phyloP scores from a whole-genome alignment of 1,284 basidiomycete genomes.

The Microstroma glucosiphilum region DNA sequence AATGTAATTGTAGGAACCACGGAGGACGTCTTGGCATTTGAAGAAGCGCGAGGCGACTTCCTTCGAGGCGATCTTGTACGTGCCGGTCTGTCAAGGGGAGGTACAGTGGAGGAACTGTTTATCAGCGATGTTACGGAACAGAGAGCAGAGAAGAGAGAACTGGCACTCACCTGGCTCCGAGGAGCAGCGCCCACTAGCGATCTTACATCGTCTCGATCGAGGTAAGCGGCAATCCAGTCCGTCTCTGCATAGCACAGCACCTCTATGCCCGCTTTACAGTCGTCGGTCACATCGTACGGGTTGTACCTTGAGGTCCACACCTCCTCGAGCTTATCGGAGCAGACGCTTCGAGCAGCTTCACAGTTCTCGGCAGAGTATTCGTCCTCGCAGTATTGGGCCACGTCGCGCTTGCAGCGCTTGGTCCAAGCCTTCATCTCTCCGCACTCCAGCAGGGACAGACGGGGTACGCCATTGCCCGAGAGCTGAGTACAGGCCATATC shows the following conservation, averaged over 20 bases:
- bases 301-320: constrained; percentile 14
- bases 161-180: constrained; percentile 23
- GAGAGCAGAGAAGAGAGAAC: constrained; percentile 18
- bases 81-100: constrained; percentile 30
- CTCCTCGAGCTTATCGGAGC: background rate
- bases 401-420: constrained; percentile 12
- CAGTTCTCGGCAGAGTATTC: background rate
- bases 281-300: constrained; percentile 41
- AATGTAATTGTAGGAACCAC: constrained; percentile 55
- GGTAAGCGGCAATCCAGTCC: constrained; percentile 33
- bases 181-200: constrained; percentile 30
- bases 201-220: constrained; percentile 39
- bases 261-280: constrained; percentile 6
- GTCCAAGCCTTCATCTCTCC: constrained; percentile 17
- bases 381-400: constrained; percentile 7
- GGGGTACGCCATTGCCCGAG: constrained; percentile 21
- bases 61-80: constrained; percentile 19
- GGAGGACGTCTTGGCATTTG: constrained; percentile 4
- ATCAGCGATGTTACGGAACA: constrained; percentile 39
- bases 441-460: constrained; percentile 32
- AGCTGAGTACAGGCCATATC: constrained; percentile 37
- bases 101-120: constrained; percentile 26
- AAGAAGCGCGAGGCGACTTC: constrained; percentile 23
- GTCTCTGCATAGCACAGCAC: constrained; percentile 40
- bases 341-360: background rate